Conservation (phyloP, 768 basidiomycete species). For the Rhizopogon roseolus region DNA sequence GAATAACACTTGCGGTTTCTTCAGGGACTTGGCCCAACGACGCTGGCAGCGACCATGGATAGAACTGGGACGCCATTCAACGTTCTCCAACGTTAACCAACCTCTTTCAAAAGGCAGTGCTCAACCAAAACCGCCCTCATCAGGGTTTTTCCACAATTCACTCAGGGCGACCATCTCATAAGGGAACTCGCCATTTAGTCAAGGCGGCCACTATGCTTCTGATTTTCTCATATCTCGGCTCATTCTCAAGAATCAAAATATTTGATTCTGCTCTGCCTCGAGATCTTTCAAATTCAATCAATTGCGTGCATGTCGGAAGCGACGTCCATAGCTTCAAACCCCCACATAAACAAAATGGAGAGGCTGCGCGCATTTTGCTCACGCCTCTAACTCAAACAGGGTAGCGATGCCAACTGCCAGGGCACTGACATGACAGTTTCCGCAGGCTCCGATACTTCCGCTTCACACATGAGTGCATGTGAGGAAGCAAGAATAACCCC, state of each 20-base stretch:
- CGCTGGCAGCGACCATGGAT: slow-evolving; percentile 43
- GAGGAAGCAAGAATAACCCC: background rate
- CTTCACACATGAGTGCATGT: background rate
- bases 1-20: slow-evolving; percentile 34
- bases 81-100: slow-evolving; percentile 13
- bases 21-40: slow-evolving; percentile 48
- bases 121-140: slow-evolving; percentile 12
- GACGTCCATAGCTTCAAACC: too few relatives aligned
- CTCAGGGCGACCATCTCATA: background rate
- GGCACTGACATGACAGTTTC: background rate
- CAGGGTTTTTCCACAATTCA: slow-evolving; percentile 13
- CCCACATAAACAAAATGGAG: too few relatives aligned
- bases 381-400: background rate
- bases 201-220: background rate
- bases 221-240: background rate
- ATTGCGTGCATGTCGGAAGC: too few relatives aligned
- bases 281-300: too few relatives aligned
- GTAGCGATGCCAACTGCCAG: background rate
- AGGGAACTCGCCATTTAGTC: too few relatives aligned
- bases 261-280: background rate
- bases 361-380: background rate
- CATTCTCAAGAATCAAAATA: background rate
- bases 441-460: background rate
- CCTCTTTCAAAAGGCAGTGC: slow-evolving; percentile 16
- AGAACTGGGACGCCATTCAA: slow-evolving; percentile 26